These are phyloP conservation scores for Metschnikowia kofuensis DNA, from an alignment of 805 yeast species.

Conservation along the genomic window DNA sequence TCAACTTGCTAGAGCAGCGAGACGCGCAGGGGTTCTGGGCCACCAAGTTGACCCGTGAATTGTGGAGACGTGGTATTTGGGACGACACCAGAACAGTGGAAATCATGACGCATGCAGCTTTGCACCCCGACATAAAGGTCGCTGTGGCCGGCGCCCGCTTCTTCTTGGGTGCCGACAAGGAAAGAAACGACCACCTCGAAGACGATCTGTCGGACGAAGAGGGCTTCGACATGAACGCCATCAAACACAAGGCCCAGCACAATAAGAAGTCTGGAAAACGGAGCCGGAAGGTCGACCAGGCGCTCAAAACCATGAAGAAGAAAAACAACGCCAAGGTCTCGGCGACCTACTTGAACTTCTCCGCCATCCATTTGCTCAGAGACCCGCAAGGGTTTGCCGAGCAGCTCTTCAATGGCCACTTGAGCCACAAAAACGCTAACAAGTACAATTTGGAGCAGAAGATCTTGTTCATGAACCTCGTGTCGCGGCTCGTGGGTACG, in stretches of 20 bases:
- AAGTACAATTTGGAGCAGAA: slow-evolving; percentile 84
- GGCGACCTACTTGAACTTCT: slow-evolving; percentile 77
- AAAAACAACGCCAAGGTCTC: slow-evolving; percentile 49
- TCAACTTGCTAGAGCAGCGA: slow-evolving; percentile 79
- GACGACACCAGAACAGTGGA: slow-evolving; percentile 97
- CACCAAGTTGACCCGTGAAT: slow-evolving; percentile 86
- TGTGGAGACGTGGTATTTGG: slow-evolving; percentile 99
- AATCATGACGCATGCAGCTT: slow-evolving; percentile 92
- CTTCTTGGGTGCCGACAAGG: slow-evolving; percentile 93
- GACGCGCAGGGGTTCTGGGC: slow-evolving; percentile 91
- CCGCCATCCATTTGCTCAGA: slow-evolving; percentile 89
- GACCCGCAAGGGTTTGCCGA: slow-evolving; percentile 99
- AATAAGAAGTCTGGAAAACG: slow-evolving; percentile 81
- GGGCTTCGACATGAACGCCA: slow-evolving; percentile 65
- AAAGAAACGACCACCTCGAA: slow-evolving; percentile 79
- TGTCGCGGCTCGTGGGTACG: slow-evolving; percentile 88
- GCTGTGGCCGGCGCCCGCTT: slow-evolving; percentile 87
- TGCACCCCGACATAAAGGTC: slow-evolving; percentile 83
- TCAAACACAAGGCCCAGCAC: slow-evolving; percentile 78
- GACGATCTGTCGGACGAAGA: slow-evolving; percentile 70
- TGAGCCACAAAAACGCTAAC: slow-evolving; percentile 65
- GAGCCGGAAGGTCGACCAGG: slow-evolving; percentile 74
- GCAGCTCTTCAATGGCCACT: slow-evolving; percentile 65
- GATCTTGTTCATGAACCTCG: slow-evolving; percentile 79
- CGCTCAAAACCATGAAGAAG: slow-evolving; percentile 66